These are phyloP conservation scores for Tolypocladium pustulatum DNA, from an alignment of 2,329 filamentous ascomycete genomes.

Conservation along the genomic window DNA sequence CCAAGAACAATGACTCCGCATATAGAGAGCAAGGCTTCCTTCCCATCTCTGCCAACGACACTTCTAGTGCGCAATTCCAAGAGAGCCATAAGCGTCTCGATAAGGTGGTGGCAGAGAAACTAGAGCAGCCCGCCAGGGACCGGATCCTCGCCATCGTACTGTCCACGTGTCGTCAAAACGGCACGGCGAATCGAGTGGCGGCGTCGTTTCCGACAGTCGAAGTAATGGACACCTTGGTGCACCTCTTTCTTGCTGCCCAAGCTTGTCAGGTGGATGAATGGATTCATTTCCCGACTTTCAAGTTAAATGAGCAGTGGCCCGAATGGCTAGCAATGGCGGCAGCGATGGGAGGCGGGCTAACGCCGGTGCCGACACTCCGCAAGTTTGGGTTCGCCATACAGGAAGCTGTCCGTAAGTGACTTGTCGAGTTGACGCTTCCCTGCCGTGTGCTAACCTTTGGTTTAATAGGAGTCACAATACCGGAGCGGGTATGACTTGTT, in stretches of 20 bases:
- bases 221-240: conserved; percentile 48
- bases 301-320: conserved; percentile 41
- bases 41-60: conserved; percentile 29
- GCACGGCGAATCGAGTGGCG: conserved; percentile 39
- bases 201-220: conserved; percentile 53
- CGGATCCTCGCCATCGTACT: conserved; percentile 54
- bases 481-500: conserved; percentile 14
- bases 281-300: conserved; percentile 52
- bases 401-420: conserved; percentile 35
- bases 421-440: background rate
- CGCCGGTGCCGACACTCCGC: conserved; percentile 45
- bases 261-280: conserved; percentile 46
- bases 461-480: conserved; percentile 18
- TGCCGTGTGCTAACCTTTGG: background rate
- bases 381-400: conserved; percentile 50
- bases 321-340: conserved; percentile 51
- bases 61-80: conserved; percentile 25
- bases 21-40: conserved; percentile 35
- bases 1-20: conserved; percentile 30
- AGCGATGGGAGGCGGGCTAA: conserved; percentile 49
- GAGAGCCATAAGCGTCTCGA: conserved; percentile 25
- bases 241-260: conserved; percentile 48
- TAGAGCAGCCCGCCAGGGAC: conserved; percentile 43
- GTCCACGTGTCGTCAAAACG: conserved; percentile 41
- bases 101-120: conserved; percentile 30